Conservation (phyloP, 2,329 filamentous ascomycete species). For the Stagonosporopsis vannaccii region DNA sequence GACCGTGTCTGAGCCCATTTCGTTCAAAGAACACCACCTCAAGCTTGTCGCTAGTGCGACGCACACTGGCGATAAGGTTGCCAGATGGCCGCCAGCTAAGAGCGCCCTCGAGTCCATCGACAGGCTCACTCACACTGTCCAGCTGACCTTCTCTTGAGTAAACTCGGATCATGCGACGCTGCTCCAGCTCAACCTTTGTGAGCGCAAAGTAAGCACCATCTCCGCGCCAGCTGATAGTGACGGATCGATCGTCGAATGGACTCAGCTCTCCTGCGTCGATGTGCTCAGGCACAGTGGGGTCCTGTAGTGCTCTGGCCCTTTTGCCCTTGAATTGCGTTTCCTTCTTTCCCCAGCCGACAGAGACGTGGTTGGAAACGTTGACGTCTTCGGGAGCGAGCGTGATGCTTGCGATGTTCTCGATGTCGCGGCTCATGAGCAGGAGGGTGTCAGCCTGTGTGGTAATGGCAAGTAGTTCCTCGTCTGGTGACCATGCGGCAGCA, state of each 20-base stretch:
- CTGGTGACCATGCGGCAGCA: conserved; percentile 90
- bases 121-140: conserved; percentile 93
- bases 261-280: conserved; percentile 84
- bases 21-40: conserved; percentile 95
- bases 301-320: conserved; percentile 82
- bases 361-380: conserved; percentile 89
- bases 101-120: conserved; percentile 85
- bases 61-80: conserved; percentile 87
- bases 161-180: conserved; percentile 82
- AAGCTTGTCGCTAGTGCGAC: conserved; percentile 71
- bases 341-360: conserved; percentile 97
- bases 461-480: conserved; percentile 88
- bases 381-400: conserved; percentile 77
- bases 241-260: conserved; percentile 72
- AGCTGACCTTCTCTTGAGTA: conserved; percentile 90
- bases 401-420: conserved; percentile 82
- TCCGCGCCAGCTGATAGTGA: conserved; percentile 88
- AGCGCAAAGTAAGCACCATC: conserved; percentile 91
- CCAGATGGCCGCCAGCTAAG: conserved; percentile 92
- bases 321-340: conserved; percentile 98
- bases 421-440: conserved; percentile 90
- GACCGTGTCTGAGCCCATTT: conserved; percentile 94
- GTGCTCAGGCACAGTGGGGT: conserved; percentile 93
- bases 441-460: conserved; percentile 80
- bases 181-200: conserved; percentile 74